Evolutionary conservation across 164 flowering plant species (phyloP).

Genomic region (Amborella trichopoda): DNA sequence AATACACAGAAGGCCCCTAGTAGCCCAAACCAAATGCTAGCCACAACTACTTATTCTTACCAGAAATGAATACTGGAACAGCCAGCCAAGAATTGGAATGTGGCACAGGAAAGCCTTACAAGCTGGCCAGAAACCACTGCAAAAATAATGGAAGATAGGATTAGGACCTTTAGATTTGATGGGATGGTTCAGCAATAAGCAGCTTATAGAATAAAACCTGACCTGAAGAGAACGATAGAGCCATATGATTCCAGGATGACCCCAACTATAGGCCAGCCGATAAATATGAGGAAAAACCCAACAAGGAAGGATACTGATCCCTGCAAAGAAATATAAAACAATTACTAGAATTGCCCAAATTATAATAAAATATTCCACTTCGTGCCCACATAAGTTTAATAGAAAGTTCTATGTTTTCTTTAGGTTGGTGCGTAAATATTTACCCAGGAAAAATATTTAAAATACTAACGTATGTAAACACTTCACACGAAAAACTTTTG

Average conservation of each 20-base stretch:
- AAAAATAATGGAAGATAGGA: constrained; percentile 6
- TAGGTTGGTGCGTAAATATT: too few relatives aligned
- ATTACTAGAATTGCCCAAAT: background rate
- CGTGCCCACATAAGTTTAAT: too few relatives aligned
- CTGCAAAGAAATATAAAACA: constrained; percentile 23
- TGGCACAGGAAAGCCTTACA: constrained; percentile 44
- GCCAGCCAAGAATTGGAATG: constrained; percentile 69
- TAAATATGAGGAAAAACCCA: constrained; percentile 60
- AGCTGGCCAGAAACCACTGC: constrained; percentile 70
- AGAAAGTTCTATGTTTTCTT: too few relatives aligned
- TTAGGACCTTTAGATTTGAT: background rate
- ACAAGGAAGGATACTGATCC: constrained; percentile 57
- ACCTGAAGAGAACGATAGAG: constrained; percentile 56
- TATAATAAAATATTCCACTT: background rate
- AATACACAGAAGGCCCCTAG: too few relatives aligned
- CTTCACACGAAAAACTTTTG: too few relatives aligned
- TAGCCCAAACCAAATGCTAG: too few relatives aligned
- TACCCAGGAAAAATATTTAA: too few relatives aligned
- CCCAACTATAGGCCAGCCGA: constrained; percentile 75
- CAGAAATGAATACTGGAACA: constrained; percentile 24
- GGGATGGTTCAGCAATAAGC: background rate
- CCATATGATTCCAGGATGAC: constrained; percentile 63
- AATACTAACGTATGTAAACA: too few relatives aligned
- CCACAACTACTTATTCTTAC: background rate
- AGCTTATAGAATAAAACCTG: constrained; percentile 12